These are phyloP conservation scores for Magnaporthales sp. DNA, from an alignment of 2,329 filamentous ascomycete genomes.

Conservation along the genomic window DNA sequence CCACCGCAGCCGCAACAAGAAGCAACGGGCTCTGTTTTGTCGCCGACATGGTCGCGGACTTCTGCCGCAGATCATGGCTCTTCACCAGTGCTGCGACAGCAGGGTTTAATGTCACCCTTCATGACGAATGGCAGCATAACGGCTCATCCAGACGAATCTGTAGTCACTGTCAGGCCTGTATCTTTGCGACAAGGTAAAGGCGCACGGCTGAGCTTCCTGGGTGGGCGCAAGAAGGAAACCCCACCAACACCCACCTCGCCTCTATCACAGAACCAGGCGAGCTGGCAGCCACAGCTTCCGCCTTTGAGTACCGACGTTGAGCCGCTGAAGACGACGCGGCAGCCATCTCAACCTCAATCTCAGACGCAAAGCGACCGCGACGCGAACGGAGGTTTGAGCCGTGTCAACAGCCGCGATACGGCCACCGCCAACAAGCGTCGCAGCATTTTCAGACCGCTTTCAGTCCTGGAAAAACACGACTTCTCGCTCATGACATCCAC, in stretches of 20 bases:
- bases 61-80: conserved; percentile 28
- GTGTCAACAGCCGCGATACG: conserved; percentile 13
- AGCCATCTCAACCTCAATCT: background rate
- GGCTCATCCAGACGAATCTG: conserved; percentile 29
- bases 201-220: conserved; percentile 48
- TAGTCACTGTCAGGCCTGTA: conserved; percentile 41
- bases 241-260: conserved; percentile 14
- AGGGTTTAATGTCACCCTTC: conserved; percentile 19
- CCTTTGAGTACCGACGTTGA: conserved; percentile 3
- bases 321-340: conserved; percentile 7
- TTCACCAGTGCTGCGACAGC: conserved; percentile 19
- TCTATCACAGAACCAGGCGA: conserved; percentile 10
- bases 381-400: conserved; percentile 22
- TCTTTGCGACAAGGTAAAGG: conserved; percentile 40
- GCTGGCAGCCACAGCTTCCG: conserved; percentile 7
- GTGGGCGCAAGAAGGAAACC: conserved; percentile 39
- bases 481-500: conserved; percentile 1
- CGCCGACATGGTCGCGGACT: conserved; percentile 39
- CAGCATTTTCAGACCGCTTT: conserved; percentile 35
- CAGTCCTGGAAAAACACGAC: background rate
- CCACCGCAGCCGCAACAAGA: conserved; percentile 34
- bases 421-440: conserved; percentile 27
- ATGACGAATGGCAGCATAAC: conserved; percentile 20
- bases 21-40: conserved; percentile 29
- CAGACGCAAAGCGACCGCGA: conserved; percentile 12